These are phyloP conservation scores for Zostera marina DNA, from an alignment of 116 monocot genomes.

Conservation along the genomic window DNA sequence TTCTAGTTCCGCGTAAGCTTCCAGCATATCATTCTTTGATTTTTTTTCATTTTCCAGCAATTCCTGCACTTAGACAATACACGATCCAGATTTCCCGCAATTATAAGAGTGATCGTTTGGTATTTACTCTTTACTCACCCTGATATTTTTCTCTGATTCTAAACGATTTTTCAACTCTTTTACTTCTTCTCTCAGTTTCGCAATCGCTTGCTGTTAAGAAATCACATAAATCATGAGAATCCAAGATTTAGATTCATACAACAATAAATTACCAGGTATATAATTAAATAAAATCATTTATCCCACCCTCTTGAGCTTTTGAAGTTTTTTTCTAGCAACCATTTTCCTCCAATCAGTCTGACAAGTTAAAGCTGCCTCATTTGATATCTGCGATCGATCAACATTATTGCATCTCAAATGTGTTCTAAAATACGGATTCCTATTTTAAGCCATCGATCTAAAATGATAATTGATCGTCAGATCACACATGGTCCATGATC, in stretches of 20 bases:
- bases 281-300: background rate
- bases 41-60: constrained; percentile 47
- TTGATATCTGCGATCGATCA: too few species aligned
- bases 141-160: constrained; percentile 37
- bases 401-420: too few species aligned
- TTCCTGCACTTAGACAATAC: constrained; percentile 18
- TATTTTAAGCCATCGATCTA: too few species aligned
- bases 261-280: constrained; percentile 5
- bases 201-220: constrained; percentile 38
- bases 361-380: constrained; percentile 46
- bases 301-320: constrained; percentile 64
- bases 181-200: constrained; percentile 54
- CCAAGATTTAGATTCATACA: background rate
- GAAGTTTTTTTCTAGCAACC: constrained; percentile 72
- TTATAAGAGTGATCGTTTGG: too few species aligned
- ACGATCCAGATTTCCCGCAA: background rate
- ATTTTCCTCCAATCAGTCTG: constrained; percentile 93
- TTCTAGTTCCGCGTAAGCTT: constrained; percentile 33
- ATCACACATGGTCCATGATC: too few species aligned
- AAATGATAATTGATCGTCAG: too few species aligned
- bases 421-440: too few species aligned
- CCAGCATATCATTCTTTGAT: constrained; percentile 28
- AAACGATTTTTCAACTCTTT: constrained; percentile 44
- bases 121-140: too few species aligned
- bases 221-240: background rate